Evolutionary conservation across 2,329 filamentous ascomycete species (phyloP).

Genomic region (Aspergillus neoniger): DNA sequence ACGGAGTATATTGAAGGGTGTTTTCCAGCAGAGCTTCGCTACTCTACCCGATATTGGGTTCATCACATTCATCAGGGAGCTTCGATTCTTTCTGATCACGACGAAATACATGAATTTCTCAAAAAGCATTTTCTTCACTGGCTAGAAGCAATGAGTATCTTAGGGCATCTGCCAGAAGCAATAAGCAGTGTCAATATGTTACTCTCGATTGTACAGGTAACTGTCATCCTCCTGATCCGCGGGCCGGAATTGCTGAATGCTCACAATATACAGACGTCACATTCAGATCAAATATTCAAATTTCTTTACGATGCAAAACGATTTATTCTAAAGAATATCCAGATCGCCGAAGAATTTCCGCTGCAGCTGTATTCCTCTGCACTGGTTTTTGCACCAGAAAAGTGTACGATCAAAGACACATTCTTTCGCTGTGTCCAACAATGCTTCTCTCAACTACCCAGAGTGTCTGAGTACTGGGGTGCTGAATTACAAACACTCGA

Average conservation of each 20-base stretch:
- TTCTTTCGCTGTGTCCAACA: slow-evolving; percentile 8
- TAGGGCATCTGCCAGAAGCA: slow-evolving; percentile 19
- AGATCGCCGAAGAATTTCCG: slow-evolving; percentile 32
- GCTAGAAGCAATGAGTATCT: slow-evolving; percentile 26
- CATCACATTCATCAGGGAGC: slow-evolving; percentile 24
- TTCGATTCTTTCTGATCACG: neutral
- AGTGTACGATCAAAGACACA: slow-evolving; percentile 27
- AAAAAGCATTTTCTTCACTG: slow-evolving; percentile 27
- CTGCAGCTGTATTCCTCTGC: slow-evolving; percentile 40
- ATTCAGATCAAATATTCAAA: neutral
- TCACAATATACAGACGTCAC: too few species aligned
- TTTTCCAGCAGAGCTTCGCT: slow-evolving; percentile 25
- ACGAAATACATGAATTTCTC: slow-evolving; percentile 8
- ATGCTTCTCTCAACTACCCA: too few species aligned
- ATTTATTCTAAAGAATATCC: slow-evolving; percentile 32
- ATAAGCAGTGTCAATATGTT: slow-evolving; percentile 19
- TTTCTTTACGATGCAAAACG: slow-evolving; percentile 34
- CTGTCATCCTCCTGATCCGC: neutral
- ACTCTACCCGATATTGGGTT: slow-evolving; percentile 31
- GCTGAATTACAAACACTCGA: neutral
- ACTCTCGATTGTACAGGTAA: slow-evolving; percentile 16
- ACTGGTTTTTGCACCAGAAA: slow-evolving; percentile 32
- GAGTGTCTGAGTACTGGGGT: slow-evolving; percentile 11
- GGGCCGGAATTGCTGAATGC: too few species aligned
- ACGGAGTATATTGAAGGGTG: slow-evolving; percentile 1